These are phyloP conservation scores for Suhomyces coccinellae DNA, from an alignment of 1,139 yeast genomes.

Conservation along the genomic window DNA sequence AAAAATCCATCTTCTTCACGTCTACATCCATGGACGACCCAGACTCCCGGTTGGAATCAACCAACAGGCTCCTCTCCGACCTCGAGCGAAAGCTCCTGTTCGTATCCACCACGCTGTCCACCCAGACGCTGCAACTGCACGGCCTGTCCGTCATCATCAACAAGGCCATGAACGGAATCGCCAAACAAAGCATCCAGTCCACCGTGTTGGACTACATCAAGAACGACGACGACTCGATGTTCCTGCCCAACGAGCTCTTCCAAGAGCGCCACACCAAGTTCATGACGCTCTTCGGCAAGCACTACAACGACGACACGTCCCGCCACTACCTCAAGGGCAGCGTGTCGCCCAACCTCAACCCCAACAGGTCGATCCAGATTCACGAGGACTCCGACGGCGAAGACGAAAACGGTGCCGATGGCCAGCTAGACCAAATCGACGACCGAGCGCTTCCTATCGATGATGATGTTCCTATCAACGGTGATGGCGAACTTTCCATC, in stretches of 20 bases:
- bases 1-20: constrained; percentile 2
- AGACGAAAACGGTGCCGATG: background rate
- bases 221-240: constrained; percentile 23
- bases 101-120: constrained; percentile 27
- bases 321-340: constrained; percentile 6
- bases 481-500: too few species aligned
- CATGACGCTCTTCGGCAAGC: constrained; percentile 32
- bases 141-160: constrained; percentile 35
- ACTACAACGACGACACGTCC: constrained; percentile 25
- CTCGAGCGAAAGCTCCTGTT: constrained; percentile 36
- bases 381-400: constrained; percentile 10
- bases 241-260: constrained; percentile 39
- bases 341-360: constrained; percentile 9
- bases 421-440: constrained; percentile 6
- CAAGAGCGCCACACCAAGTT: constrained; percentile 37
- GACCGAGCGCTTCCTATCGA: constrained; percentile 15
- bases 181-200: constrained; percentile 33
- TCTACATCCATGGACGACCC: constrained; percentile 7
- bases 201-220: constrained; percentile 34
- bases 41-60: constrained; percentile 20
- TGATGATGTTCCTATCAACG: too few species aligned
- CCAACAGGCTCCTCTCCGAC: constrained; percentile 30
- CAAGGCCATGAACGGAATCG: constrained; percentile 28
- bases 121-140: constrained; percentile 27
- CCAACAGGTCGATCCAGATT: constrained; percentile 11